These are phyloP conservation scores for Colletotrichum sp. DNA, from an alignment of 2,329 filamentous ascomycete species.

Conservation along the genomic window DNA sequence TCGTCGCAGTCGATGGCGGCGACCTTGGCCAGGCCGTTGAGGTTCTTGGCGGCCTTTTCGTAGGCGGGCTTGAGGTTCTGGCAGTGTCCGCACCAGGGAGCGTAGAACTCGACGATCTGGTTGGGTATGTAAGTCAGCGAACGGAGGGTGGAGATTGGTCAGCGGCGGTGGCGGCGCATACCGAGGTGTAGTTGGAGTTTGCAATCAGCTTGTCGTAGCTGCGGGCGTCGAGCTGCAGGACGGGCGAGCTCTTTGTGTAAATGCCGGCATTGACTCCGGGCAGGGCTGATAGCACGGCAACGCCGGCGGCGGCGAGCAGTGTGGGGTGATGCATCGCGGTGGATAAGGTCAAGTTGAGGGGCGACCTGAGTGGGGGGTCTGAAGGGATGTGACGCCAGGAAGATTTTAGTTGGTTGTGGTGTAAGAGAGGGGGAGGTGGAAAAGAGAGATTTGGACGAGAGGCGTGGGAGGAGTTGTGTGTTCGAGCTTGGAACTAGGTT, in stretches of 20 bases:
- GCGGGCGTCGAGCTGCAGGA: constrained; percentile 80
- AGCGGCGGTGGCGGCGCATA: constrained; percentile 40
- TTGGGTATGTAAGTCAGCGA: neutral
- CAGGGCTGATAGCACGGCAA: constrained; percentile 68
- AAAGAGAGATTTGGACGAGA: neutral
- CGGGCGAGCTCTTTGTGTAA: constrained; percentile 86
- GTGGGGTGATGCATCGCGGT: constrained; percentile 57
- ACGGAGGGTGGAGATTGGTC: neutral
- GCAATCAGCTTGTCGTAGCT: constrained; percentile 84
- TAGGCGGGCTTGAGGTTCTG: constrained; percentile 94
- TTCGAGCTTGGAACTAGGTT: neutral
- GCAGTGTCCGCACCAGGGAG: constrained; percentile 97
- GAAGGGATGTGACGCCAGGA: constrained; percentile 15
- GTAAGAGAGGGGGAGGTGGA: neutral
- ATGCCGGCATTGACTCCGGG: constrained; percentile 72
- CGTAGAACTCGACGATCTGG: constrained; percentile 83
- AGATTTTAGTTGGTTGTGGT: neutral
- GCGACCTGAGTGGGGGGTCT: neutral
- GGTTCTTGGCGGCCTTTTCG: constrained; percentile 88
- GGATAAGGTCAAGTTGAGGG: constrained; percentile 7
- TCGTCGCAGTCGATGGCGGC: constrained; percentile 96
- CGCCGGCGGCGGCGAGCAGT: constrained; percentile 58
- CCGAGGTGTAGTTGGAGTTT: constrained; percentile 89
- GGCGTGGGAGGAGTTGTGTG: neutral
- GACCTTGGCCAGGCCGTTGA: constrained; percentile 92